These are phyloP conservation scores for Dictyostelium citrinum DNA, from an alignment of 78 protist genomes.

Conservation along the genomic window DNA sequence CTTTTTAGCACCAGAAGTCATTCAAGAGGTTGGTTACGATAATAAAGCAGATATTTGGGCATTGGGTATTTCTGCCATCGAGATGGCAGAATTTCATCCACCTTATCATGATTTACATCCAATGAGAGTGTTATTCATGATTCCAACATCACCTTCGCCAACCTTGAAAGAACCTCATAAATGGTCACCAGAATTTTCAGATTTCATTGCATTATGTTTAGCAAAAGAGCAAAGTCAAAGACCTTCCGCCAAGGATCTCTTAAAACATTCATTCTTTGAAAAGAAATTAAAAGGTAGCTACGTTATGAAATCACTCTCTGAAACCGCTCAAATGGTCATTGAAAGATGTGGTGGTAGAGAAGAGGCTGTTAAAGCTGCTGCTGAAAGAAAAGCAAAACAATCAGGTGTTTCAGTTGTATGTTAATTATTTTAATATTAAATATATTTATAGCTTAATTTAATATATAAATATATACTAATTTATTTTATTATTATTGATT, in stretches of 20 bases:
- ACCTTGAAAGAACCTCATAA: conserved; percentile 68
- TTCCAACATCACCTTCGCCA: conserved; percentile 84
- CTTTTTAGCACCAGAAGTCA: conserved; percentile 86
- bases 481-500: not conserved
- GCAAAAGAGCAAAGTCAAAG: conserved; percentile 69
- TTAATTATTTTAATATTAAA: not conserved
- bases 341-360: conserved; percentile 54
- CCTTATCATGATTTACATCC: conserved; percentile 87
- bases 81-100: conserved; percentile 89
- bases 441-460: too few relatives aligned
- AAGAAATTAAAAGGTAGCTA: conserved; percentile 46
- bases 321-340: conserved; percentile 40
- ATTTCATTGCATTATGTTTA: conserved; percentile 60
- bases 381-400: conserved; percentile 52
- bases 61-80: conserved; percentile 91
- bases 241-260: conserved; percentile 67
- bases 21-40: conserved; percentile 66
- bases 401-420: conserved; percentile 40
- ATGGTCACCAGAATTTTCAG: conserved; percentile 65
- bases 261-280: conserved; percentile 66
- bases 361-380: conserved; percentile 43
- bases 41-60: conserved; percentile 91
- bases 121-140: conserved; percentile 85
- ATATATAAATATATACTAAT: too few relatives aligned
- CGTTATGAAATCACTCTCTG: conserved; percentile 45